These are phyloP conservation scores for Amaranthus tricolor DNA, from an alignment of 179 eudicot genomes.

Conservation along the genomic window DNA sequence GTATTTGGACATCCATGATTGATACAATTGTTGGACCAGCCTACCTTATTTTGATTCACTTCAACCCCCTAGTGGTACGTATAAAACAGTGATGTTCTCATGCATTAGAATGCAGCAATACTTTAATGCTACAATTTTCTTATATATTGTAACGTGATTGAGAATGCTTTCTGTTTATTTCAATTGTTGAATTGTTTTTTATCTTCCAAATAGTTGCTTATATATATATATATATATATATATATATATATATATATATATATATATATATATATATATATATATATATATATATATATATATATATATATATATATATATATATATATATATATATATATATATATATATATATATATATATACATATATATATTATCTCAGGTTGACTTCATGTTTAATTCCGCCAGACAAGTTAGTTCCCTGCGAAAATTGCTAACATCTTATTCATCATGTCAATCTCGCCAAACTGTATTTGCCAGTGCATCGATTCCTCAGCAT, in stretches of 20 bases:
- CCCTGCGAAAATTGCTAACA: constrained; percentile 67
- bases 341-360: too few species aligned
- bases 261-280: too few species aligned
- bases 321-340: too few species aligned
- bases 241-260: too few species aligned
- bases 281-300: too few species aligned
- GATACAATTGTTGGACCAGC: neutral
- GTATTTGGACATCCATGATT: neutral
- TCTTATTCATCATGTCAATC: constrained; percentile 57
- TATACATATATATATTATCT: constrained; percentile 5
- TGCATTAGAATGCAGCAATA: neutral
- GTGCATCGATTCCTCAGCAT: constrained; percentile 96
- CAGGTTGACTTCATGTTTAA: constrained; percentile 94
- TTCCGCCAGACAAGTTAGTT: constrained; percentile 68
- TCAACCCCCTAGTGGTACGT: neutral
- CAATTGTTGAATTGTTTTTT: neutral
- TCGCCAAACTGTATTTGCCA: constrained; percentile 91
- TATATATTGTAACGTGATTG: neutral
- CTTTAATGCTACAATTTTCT: neutral
- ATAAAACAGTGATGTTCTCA: neutral
- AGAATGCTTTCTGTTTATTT: constrained; percentile 3
- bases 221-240: too few species aligned
- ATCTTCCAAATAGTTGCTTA: constrained; percentile 16
- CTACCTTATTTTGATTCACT: neutral
- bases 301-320: too few species aligned